These are phyloP conservation scores for Gracilaria domingensis DNA, from an alignment of 23 red algal genomes.

Conservation along the genomic window DNA sequence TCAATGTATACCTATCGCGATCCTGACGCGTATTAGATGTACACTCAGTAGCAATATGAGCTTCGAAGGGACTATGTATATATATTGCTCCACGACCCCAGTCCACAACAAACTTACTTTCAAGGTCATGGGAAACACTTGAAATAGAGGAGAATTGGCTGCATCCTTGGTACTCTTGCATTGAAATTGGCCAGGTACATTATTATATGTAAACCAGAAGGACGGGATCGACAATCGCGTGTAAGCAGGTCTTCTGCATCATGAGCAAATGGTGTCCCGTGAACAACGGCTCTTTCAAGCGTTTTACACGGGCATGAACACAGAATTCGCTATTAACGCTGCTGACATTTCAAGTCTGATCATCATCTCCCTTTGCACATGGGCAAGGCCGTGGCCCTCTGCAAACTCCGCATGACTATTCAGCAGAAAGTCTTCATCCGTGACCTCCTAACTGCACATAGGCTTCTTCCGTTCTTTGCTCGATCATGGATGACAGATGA, in stretches of 20 bases:
- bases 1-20: slow-evolving; percentile 53
- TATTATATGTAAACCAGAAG: not conserved
- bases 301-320: not conserved
- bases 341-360: not conserved
- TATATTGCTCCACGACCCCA: not conserved
- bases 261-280: not conserved
- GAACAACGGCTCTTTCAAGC: not conserved
- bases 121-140: too few relatives aligned
- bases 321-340: not conserved
- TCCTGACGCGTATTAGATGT: slow-evolving; percentile 50
- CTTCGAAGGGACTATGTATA: not conserved
- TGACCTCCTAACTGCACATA: too few relatives aligned
- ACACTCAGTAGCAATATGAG: not conserved
- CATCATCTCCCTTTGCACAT: not conserved
- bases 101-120: not conserved
- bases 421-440: too few relatives aligned
- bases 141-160: not conserved
- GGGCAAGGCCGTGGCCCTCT: not conserved
- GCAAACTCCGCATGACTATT: too few relatives aligned
- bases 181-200: too few relatives aligned
- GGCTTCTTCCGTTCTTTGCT: not conserved
- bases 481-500: too few relatives aligned
- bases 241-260: not conserved
- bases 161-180: not conserved
- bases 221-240: not conserved